Percentiles rank a stretch among this genome's conserved stretches.
Evolutionary conservation across 164 flowering plant genomes (phyloP).

Genomic region (Echeveria elegans): DNA sequence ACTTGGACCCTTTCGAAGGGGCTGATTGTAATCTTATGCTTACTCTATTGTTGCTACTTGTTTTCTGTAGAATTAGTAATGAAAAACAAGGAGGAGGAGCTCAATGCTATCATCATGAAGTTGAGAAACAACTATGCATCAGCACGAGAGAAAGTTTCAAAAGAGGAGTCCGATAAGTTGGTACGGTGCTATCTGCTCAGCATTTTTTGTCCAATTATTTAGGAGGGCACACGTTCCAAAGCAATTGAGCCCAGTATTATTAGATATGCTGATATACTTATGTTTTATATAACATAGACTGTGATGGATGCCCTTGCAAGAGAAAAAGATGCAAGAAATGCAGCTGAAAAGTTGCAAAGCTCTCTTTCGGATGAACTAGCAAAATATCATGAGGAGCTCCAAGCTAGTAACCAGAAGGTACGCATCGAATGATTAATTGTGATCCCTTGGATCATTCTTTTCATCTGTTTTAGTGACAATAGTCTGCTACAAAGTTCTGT

Average conservation of each 20-base stretch:
- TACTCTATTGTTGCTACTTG: background rate
- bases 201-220: no score
- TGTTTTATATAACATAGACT: slow-evolving; percentile 17
- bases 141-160: slow-evolving; percentile 39
- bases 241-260: background rate
- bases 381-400: slow-evolving; percentile 38
- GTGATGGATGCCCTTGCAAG: slow-evolving; percentile 40
- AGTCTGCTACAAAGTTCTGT: background rate
- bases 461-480: background rate
- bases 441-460: background rate
- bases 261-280: background rate
- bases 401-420: slow-evolving; percentile 62
- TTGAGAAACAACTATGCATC: slow-evolving; percentile 28
- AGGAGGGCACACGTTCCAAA: background rate
- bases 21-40: background rate
- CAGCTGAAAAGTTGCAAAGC: slow-evolving; percentile 37
- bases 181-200: slow-evolving; percentile 22
- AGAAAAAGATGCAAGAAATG: slow-evolving; percentile 44
- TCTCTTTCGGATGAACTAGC: slow-evolving; percentile 45
- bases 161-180: slow-evolving; percentile 58
- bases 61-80: slow-evolving; percentile 30
- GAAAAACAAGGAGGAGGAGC: slow-evolving; percentile 54
- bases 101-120: slow-evolving; percentile 36
- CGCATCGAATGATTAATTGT: background rate
- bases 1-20: background rate